These are phyloP conservation scores for Beauveria sp. DNA, from an alignment of 2,329 filamentous ascomycete genomes.

Conservation along the genomic window DNA sequence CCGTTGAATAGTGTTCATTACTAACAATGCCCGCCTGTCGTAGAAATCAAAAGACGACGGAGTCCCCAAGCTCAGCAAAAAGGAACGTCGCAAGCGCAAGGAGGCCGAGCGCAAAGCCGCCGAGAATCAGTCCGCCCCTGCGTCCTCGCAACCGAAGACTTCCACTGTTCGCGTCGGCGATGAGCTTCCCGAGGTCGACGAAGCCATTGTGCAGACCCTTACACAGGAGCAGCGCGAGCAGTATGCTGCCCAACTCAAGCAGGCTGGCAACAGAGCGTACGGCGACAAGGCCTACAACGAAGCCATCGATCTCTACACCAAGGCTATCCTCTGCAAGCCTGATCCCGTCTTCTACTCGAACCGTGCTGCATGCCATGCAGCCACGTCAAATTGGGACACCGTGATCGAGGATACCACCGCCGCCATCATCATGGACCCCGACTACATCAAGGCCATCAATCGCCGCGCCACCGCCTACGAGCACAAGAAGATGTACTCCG, in stretches of 20 bases:
- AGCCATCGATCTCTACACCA: slow-evolving; percentile 90
- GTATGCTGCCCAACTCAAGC: slow-evolving; percentile 87
- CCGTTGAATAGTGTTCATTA: not conserved
- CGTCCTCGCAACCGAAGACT: slow-evolving; percentile 37
- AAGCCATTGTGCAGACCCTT: slow-evolving; percentile 44
- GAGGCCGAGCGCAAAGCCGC: slow-evolving; percentile 59
- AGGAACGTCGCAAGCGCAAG: slow-evolving; percentile 82
- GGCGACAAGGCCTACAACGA: slow-evolving; percentile 87
- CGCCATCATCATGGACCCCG: slow-evolving; percentile 83
- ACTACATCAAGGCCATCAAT: slow-evolving; percentile 97
- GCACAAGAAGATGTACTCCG: slow-evolving; percentile 81
- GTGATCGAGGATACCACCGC: slow-evolving; percentile 96
- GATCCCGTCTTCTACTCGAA: slow-evolving; percentile 99
- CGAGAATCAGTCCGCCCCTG: slow-evolving; percentile 31
- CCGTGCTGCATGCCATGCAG: slow-evolving; percentile 94
- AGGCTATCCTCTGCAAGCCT: slow-evolving; percentile 93
- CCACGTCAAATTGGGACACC: slow-evolving; percentile 86
- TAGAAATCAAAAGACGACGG: slow-evolving; percentile 39
- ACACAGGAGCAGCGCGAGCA: slow-evolving; percentile 67
- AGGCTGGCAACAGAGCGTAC: slow-evolving; percentile 92
- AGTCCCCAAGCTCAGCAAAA: slow-evolving; percentile 74
- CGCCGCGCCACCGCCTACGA: slow-evolving; percentile 95
- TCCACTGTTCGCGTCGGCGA: slow-evolving; percentile 51
- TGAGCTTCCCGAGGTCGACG: slow-evolving; percentile 61
- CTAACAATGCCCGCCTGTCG: not conserved